Evolutionary conservation across 345 rosid genomes (phyloP).

Genomic region (Triadica sebifera): DNA sequence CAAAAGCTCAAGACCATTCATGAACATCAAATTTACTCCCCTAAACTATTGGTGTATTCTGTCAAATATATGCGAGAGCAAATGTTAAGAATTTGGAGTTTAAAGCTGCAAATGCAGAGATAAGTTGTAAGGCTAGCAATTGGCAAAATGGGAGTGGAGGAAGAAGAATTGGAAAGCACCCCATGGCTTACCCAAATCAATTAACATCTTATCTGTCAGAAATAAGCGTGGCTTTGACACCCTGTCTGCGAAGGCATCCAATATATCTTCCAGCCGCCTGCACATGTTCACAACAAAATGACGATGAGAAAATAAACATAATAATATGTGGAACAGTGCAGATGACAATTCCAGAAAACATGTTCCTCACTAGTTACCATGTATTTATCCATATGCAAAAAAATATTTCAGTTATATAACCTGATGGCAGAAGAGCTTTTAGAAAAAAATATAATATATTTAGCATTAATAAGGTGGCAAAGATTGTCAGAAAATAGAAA

Average conservation of each 20-base stretch:
- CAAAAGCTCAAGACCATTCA: not conserved
- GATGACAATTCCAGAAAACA: not conserved
- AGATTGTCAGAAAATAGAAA: not conserved
- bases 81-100: not conserved
- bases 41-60: not conserved
- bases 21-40: not conserved
- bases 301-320: conserved; percentile 12
- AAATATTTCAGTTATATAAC: not conserved
- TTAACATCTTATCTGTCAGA: conserved; percentile 85
- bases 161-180: conserved; percentile 9
- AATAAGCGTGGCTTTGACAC: conserved; percentile 79
- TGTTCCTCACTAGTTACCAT: not conserved
- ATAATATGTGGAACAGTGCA: not conserved
- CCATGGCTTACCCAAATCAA: conserved; percentile 69
- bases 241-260: conserved; percentile 95
- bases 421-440: not conserved
- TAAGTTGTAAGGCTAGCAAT: not conserved
- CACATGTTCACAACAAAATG: conserved; percentile 17
- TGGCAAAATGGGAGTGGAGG: not conserved
- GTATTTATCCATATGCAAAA: not conserved
- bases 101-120: not conserved
- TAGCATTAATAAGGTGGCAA: not conserved
- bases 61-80: not conserved
- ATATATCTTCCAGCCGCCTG: conserved; percentile 80
- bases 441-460: not conserved